Evolutionary conservation across 2,329 filamentous ascomycete genomes (phyloP), one percentile per base, ranked within the genome.

Genomic region (Diaporthe australafricana): DNA sequence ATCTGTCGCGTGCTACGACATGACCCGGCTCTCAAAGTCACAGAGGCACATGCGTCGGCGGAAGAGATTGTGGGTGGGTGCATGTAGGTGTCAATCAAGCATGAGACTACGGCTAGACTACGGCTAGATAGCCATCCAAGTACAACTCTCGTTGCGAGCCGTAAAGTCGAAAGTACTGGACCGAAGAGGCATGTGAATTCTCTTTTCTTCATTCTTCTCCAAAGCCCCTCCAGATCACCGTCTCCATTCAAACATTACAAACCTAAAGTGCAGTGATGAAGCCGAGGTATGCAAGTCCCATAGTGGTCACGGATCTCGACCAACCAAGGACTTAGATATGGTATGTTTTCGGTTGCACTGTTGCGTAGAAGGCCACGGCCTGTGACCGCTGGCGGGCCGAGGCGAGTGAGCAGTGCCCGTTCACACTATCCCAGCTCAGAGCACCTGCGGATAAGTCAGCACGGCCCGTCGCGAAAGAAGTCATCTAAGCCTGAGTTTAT

Each of bases 341-440:
- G 4, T 35, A 9, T 35, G 32, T 35, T 38, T 35, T 50, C 50
- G 16, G 42, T 65, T 48, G 30, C 20, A 35, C 38, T 47, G 57
- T 3, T 32, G 45, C 35, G 45, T 22, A 47, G 25, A 25, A 27
- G 32, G 52, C 30, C 20, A 3, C 17, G 20, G 67, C 38, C 32
- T 68, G 48, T 56, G 35, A 48, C 48, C 5, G 52, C 14, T 63
- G 48, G 47, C 55, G 63, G 70, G 70, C 70, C 53, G 55, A 68
- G 57, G 70, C 55, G 55, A 32, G 53, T 32, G 20, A 25, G 25
- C 40, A 52, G 32, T 32, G 52, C 40, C 40, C 9, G 9, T 20
- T 12, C 2, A 5, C 35, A 12, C 16, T 65, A 48, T 48, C 57
- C 30, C 42, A 65, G 30, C 35, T 3, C 4, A 25, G 12, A 38